A percentile compares a stretch with the other conserved stretches of the same genome.
Conservation (phyloP, 1,139 yeast genomes). For the Scheffersomyces illinoinensis region DNA sequence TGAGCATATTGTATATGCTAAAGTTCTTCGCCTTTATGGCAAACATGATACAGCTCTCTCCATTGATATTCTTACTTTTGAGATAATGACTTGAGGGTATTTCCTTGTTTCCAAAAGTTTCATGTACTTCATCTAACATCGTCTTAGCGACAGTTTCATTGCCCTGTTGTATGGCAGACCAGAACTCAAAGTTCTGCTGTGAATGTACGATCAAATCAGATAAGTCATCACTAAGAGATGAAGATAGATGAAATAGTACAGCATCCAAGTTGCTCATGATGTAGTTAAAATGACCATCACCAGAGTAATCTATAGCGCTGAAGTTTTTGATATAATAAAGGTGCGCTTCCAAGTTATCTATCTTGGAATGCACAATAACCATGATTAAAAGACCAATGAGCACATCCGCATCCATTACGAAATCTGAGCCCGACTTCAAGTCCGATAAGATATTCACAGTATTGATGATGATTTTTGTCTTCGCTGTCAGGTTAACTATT, state of each 20-base stretch:
- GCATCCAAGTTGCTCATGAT: slow-evolving; percentile 80
- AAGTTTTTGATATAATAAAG: slow-evolving; percentile 65
- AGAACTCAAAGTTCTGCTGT: slow-evolving; percentile 49
- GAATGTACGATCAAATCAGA: slow-evolving; percentile 46
- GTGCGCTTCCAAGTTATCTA: slow-evolving; percentile 62
- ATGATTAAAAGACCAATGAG: slow-evolving; percentile 70
- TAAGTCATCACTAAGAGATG: slow-evolving; percentile 32
- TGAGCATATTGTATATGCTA: slow-evolving; percentile 46
- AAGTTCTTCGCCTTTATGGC: slow-evolving; percentile 48
- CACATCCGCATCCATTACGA: slow-evolving; percentile 75
- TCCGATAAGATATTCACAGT: slow-evolving; percentile 56
- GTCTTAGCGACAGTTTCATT: slow-evolving; percentile 20
- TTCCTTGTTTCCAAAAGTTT: slow-evolving; percentile 6
- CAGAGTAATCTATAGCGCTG: slow-evolving; percentile 31
- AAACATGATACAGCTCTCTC: slow-evolving; percentile 66
- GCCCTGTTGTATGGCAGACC: slow-evolving; percentile 50
- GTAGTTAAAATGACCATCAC: slow-evolving; percentile 42
- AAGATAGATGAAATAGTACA: slow-evolving; percentile 62
- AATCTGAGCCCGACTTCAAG: slow-evolving; percentile 11
- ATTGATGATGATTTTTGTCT: slow-evolving; percentile 52
- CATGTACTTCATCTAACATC: slow-evolving; percentile 21
- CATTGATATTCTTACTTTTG: slow-evolving; percentile 55
- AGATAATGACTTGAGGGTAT: slow-evolving; percentile 44
- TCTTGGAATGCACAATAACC: slow-evolving; percentile 66
- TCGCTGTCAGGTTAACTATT: slow-evolving; percentile 50